A percentile compares a stretch with the other conserved stretches of the same genome.
phyloP scores from a whole-genome alignment of 2,329 filamentous ascomycete genomes.

The Rhytidhysteron rufulum region DNA sequence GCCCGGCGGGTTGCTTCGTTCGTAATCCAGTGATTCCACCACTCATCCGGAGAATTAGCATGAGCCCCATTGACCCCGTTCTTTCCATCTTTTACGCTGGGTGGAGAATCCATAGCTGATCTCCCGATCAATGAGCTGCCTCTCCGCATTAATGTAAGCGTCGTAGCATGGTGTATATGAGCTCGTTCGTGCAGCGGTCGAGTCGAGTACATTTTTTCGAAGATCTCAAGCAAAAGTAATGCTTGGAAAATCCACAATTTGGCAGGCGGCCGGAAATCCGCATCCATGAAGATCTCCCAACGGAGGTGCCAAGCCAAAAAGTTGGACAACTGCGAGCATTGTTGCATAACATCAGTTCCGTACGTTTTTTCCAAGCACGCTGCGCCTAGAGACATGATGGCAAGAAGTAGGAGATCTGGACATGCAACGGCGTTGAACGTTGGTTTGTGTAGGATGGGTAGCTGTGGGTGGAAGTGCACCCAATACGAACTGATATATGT shows the following conservation, averaged over 20 bases:
- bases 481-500: constrained; percentile 85
- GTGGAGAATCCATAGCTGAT: constrained; percentile 78
- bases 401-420: constrained; percentile 76
- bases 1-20: constrained; percentile 86
- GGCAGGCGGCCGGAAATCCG: constrained; percentile 83
- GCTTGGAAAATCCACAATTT: constrained; percentile 97
- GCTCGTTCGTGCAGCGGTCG: constrained; percentile 87
- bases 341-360: constrained; percentile 67
- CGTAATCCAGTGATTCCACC: constrained; percentile 95
- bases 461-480: constrained; percentile 89
- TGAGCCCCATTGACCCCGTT: constrained; percentile 48
- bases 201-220: constrained; percentile 98
- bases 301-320: constrained; percentile 91
- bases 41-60: constrained; percentile 74
- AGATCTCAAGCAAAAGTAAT: constrained; percentile 81
- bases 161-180: constrained; percentile 95
- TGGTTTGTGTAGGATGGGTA: constrained; percentile 91
- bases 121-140: constrained; percentile 87
- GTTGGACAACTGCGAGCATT: constrained; percentile 78
- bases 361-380: constrained; percentile 83
- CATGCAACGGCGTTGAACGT: constrained; percentile 88
- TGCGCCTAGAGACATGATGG: constrained; percentile 89
- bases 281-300: constrained; percentile 93
- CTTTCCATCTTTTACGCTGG: constrained; percentile 64
- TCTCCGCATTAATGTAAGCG: constrained; percentile 89